Evolutionary conservation across 1,284 basidiomycete genomes (phyloP).

Genomic region (Sphaerobolus stellatus): DNA sequence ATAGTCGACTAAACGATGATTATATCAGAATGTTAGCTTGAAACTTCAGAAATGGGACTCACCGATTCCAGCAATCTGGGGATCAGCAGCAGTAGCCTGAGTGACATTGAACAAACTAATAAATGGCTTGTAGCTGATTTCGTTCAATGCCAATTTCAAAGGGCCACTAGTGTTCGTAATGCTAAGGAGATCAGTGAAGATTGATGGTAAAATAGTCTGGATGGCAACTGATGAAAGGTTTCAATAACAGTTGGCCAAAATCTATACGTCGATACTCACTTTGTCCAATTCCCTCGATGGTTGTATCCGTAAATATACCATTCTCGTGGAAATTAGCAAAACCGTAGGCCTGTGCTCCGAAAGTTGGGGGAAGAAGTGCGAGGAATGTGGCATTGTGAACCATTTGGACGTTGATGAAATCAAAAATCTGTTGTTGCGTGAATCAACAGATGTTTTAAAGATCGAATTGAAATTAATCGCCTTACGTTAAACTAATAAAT

Average conservation of each 20-base stretch:
- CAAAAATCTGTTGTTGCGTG: conserved; percentile 55
- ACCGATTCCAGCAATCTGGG: conserved; percentile 52
- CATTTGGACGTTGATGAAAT: conserved; percentile 73
- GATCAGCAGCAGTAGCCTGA: conserved; percentile 30
- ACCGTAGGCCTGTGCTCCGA: conserved; percentile 65
- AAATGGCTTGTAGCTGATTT: conserved; percentile 84
- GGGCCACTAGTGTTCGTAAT: conserved; percentile 77
- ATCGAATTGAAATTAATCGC: conserved; percentile 12
- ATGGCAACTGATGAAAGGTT: conserved; percentile 60
- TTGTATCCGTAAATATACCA: conserved; percentile 66
- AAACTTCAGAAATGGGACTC: conserved; percentile 28
- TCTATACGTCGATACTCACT: conserved; percentile 46
- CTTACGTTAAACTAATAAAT: conserved; percentile 63
- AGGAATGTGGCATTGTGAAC: conserved; percentile 79
- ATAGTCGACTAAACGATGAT: conserved; percentile 63
- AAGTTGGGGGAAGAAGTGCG: conserved; percentile 66
- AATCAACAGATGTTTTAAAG: conserved; percentile 1
- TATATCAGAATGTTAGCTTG: no score
- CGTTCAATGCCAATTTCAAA: conserved; percentile 71
- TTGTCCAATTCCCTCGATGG: conserved; percentile 71
- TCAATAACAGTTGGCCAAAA: background rate
- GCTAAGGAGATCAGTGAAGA: conserved; percentile 68
- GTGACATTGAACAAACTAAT: conserved; percentile 83
- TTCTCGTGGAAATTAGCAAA: conserved; percentile 79
- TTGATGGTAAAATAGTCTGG: conserved; percentile 69